Percentiles rank a stretch among this genome's conserved stretches.
Conservation (phyloP, 78 protist genomes). For the Chrysochromulina tobinii region DNA sequence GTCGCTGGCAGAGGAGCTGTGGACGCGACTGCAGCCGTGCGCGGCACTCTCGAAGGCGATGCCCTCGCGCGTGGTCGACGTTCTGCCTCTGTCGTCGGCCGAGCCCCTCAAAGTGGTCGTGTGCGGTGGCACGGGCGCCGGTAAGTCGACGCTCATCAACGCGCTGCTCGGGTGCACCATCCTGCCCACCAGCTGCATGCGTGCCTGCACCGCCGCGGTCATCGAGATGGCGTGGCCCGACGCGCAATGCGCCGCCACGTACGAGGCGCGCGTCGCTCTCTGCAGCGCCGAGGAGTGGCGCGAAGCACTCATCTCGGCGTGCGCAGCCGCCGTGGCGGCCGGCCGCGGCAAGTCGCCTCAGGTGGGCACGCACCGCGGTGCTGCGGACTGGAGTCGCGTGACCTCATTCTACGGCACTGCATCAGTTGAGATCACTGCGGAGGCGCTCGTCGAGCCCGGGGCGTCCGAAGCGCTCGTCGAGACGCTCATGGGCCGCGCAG, state of each 20-base stretch:
- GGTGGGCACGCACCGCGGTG: no score
- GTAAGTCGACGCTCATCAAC: background rate
- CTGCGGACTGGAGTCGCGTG: no score
- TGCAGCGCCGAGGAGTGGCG: background rate
- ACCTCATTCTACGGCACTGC: no score
- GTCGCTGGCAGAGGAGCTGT: no score
- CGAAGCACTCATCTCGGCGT: background rate
- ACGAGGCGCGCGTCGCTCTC: background rate
- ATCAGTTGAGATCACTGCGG: background rate
- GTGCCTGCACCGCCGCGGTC: constrained; percentile 9
- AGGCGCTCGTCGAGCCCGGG: background rate
- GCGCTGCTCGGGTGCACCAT: background rate
- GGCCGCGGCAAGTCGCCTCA: no score
- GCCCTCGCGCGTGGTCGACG: no score
- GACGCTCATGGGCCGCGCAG: no score
- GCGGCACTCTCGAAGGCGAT: no score
- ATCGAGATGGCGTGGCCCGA: background rate
- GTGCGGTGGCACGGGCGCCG: background rate
- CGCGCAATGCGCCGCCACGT: background rate
- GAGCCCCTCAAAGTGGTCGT: background rate
- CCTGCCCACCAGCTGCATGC: background rate
- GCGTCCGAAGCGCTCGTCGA: background rate
- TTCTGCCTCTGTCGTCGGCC: no score
- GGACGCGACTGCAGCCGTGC: background rate
- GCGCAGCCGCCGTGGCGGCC: no score